Evolutionary conservation across 1,284 basidiomycete species (phyloP), one percentile per base, ranked within the genome.

Genomic region (Cronartium quercuum): DNA sequence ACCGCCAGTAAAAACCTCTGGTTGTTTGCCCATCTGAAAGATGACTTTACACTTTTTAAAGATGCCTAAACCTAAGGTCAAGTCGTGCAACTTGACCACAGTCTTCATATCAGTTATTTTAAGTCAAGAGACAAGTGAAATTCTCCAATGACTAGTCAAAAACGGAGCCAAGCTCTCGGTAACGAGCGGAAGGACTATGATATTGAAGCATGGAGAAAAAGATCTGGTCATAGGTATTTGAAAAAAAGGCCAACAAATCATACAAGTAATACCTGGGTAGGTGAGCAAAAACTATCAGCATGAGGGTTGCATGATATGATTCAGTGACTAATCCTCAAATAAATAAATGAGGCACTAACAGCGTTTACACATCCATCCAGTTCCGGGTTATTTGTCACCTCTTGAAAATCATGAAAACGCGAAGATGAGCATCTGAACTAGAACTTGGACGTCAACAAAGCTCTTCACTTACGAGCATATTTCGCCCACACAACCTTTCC

Each of bases 361-460:
- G 92, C 90, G 81, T 96, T 95, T 81, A 96, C 90, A 81, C 92
- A 95, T n/a, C 94, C 94, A 80, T 96, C 94, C 79, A 94, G 91
- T 84, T 96, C 93, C 5, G 73, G 73, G 29, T 75, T 75, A 63
- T 75, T 75, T 38, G 73, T 75, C 2, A 75, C 68, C 68, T 74
- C 47, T 57, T 15, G 13, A 40, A 37, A 21, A 10, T 61, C 40
- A 35, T 29, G 37, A 55, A 38, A 64, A 76, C 76, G 40, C 74
- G 40, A 92, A 92, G 82, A 94, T 94, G 84, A 70, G 51, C 40
- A 35, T 13, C 13, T 21, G n/a, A 51, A 47, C 51, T 24, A 10
- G n/a, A 38, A 29, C 38, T 1, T 15, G 4, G 38, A 66, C 18
- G 7, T 29, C 10, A 15, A 40, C 35, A 44, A 38, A 42, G 18